Evolutionary conservation across 495 filamentous ascomycete genomes (phyloP).

Genomic region (Astrocystis sublimbata): DNA sequence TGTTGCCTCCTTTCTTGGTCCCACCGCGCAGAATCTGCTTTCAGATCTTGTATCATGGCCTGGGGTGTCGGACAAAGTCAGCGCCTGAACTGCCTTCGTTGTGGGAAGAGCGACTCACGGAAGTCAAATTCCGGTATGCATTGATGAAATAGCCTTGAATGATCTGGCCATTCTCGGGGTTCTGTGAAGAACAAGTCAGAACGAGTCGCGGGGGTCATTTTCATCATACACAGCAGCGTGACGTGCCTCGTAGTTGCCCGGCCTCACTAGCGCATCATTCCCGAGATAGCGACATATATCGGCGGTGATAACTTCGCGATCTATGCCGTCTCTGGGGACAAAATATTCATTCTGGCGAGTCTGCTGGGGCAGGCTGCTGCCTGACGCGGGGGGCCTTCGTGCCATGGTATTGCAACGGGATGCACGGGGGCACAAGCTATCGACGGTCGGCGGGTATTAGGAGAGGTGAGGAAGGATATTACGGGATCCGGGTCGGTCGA

Average conservation of each 20-base stretch:
- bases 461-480: slow-evolving; percentile 17
- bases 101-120: slow-evolving; percentile 58
- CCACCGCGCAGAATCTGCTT: slow-evolving; percentile 79
- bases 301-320: slow-evolving; percentile 89
- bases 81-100: slow-evolving; percentile 11
- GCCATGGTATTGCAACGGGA: slow-evolving; percentile 23
- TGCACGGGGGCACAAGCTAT: slow-evolving; percentile 15
- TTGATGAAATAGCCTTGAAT: slow-evolving; percentile 79
- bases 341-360: slow-evolving; percentile 81
- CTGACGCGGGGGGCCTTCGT: slow-evolving; percentile 34
- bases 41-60: slow-evolving; percentile 89
- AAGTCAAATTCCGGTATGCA: slow-evolving; percentile 83
- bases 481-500: slow-evolving; percentile 21
- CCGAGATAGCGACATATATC: slow-evolving; percentile 94
- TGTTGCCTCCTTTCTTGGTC: slow-evolving; percentile 65
- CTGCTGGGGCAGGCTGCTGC: slow-evolving; percentile 37
- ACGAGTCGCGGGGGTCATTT: slow-evolving; percentile 1
- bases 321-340: slow-evolving; percentile 84
- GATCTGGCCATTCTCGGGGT: slow-evolving; percentile 56
- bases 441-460: slow-evolving; percentile 28
- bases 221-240: slow-evolving; percentile 6
- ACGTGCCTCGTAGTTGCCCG: slow-evolving; percentile 76
- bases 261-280: slow-evolving; percentile 86
- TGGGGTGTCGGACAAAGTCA: slow-evolving; percentile 35
- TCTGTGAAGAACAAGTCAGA: slow-evolving; percentile 29